These are phyloP conservation scores for Perilla frutescens DNA, from an alignment of 257 asterid species.

Conservation along the genomic window DNA sequence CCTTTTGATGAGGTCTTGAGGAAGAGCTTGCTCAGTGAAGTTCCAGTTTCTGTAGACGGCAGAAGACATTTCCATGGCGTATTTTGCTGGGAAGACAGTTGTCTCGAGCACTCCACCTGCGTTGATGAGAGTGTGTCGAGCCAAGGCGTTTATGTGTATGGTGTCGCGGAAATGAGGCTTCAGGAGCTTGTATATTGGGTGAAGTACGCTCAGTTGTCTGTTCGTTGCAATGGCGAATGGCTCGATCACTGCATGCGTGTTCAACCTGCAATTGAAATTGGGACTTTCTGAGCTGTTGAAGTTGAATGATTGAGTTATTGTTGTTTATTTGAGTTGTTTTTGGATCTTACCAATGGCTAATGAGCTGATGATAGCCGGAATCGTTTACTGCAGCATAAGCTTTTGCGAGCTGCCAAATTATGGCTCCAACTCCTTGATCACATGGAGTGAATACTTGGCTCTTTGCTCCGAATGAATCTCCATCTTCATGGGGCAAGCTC, in stretches of 20 bases:
- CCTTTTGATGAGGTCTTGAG: conserved; percentile 82
- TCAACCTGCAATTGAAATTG: conserved; percentile 32
- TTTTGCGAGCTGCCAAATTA: conserved; percentile 92
- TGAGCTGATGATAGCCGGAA: conserved; percentile 90
- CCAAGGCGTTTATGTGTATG: conserved; percentile 79
- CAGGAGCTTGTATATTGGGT: conserved; percentile 85
- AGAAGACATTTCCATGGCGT: conserved; percentile 84
- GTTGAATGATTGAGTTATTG: too few species aligned
- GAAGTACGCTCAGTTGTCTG: conserved; percentile 76
- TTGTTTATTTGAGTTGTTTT: too few species aligned
- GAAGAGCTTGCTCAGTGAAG: conserved; percentile 84
- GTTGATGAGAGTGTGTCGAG: conserved; percentile 80
- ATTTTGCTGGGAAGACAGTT: conserved; percentile 75
- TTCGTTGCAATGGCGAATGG: conserved; percentile 80
- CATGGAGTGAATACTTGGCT: conserved; percentile 74
- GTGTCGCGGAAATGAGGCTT: conserved; percentile 94
- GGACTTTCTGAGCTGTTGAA: too few species aligned
- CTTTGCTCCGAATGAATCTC: conserved; percentile 57
- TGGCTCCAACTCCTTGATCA: conserved; percentile 56
- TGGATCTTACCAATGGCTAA: conserved; percentile 72
- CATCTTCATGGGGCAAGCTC: conserved; percentile 75
- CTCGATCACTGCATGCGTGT: conserved; percentile 91
- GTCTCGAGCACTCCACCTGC: conserved; percentile 82
- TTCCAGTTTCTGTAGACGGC: conserved; percentile 66
- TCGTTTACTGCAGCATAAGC: conserved; percentile 94